Base-by-base conservation (phyloP, 345 rosid species). In the Eucalyptus microcorys region DNA sequence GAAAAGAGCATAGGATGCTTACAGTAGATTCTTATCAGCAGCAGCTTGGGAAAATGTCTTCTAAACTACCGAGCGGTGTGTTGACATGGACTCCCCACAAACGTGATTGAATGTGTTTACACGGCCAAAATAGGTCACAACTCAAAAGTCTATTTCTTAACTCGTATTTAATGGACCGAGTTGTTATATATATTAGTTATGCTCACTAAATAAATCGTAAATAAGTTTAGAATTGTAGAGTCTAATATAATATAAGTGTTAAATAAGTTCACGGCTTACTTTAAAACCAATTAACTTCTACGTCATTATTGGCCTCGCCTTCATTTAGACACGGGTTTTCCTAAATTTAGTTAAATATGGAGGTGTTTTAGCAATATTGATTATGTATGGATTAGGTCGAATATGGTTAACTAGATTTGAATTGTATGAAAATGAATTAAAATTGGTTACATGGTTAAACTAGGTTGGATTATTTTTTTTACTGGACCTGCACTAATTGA, bases 361-460 rank as follows among this genome's bases (percentile, higher is more conserved):
- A 24, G 2, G 61, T 24, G 14, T 55, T 55, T 55, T 11, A 24
- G 61, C 13, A 24, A 55, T 9, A 55, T 24, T 1, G 1, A 55
- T 55, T 55, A 10, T 24, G 30, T 2, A 2, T 55, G 5, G 30
- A 55, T 24, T 24, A 55, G 1, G 3, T 55, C 1, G 3, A 24
- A 30, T 24, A 52, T 52, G 10, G 2, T 52, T 52, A 52, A 52
- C 4, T 55, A 24, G 0, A 55, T 55, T 55, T 55, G 14, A 55
- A 24, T 24, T 10, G 12, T 4, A 24, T 24, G 5, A 6, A 55
- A 55, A 55, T 2, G 1, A 24, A 10, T 55, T 2, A 22, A 24
- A 55, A 2, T 24, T 2, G 2, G 19, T 55, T 24, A 55, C 5
- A 1, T 9, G 5, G 0, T 55, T 55, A 24, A 24, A 9, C 2